phyloP scores from a whole-genome alignment of 495 filamentous ascomycete genomes.

The Penicillium cosmopolitanum region DNA sequence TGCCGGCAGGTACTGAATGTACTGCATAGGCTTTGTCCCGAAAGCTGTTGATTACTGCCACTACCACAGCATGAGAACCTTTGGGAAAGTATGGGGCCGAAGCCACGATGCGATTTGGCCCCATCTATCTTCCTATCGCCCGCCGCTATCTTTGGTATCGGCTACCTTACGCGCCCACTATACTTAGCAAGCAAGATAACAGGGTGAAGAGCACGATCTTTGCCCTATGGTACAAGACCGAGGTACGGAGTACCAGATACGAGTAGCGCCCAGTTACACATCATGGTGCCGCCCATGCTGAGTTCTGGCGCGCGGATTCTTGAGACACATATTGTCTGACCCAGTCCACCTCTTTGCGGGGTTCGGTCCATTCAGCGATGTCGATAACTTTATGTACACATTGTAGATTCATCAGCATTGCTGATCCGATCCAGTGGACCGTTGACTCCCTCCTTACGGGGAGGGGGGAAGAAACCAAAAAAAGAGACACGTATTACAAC shows the following conservation, averaged over 20 bases:
- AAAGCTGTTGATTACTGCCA: not conserved
- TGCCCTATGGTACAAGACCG: not conserved
- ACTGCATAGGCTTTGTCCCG: slow-evolving; percentile 10
- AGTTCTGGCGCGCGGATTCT: slow-evolving; percentile 8
- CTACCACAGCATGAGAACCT: not conserved
- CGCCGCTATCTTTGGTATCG: not conserved
- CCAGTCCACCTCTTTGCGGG: slow-evolving; percentile 12
- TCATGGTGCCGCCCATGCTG: slow-evolving; percentile 2
- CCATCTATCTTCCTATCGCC: not conserved
- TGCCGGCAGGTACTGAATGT: slow-evolving; percentile 22
- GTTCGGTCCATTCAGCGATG: slow-evolving; percentile 10
- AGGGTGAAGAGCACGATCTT: not conserved
- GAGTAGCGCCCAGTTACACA: not conserved
- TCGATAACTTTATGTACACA: not conserved
- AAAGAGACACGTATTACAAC: slow-evolving; percentile 6
- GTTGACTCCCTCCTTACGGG: not conserved
- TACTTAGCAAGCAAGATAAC: not conserved
- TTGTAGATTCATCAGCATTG: slow-evolving; percentile 1
- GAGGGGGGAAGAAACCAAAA: not conserved
- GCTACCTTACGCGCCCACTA: slow-evolving; percentile 1
- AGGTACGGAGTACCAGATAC: not conserved
- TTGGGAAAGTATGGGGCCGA: not conserved
- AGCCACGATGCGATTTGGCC: slow-evolving; percentile 3
- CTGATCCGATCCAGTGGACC: slow-evolving; percentile 14
- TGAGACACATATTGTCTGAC: slow-evolving; percentile 12